Evolutionary conservation across 2,329 filamentous ascomycete species (phyloP).

Genomic region (Apiospora rasikravindrae): DNA sequence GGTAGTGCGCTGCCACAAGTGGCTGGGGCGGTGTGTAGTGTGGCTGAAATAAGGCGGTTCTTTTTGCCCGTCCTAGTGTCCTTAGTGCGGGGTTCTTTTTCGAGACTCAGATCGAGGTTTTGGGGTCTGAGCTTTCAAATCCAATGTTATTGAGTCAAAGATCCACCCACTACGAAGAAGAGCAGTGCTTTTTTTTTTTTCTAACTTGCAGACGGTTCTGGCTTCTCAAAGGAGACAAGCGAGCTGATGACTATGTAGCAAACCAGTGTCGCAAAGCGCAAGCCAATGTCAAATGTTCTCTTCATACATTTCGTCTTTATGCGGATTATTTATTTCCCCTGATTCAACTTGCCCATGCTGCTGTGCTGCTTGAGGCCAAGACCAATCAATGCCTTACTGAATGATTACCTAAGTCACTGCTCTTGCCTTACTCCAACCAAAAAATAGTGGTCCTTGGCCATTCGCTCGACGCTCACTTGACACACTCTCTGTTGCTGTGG

Average conservation of each 20-base stretch:
- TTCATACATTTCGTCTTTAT: neutral
- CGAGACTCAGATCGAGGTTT: neutral
- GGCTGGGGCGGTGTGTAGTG: constrained; percentile 1
- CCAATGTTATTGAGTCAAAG: constrained; percentile 9
- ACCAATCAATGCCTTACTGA: neutral
- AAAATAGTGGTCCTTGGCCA: neutral
- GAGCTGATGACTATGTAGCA: neutral
- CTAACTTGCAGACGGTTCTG: neutral
- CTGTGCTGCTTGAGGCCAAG: neutral
- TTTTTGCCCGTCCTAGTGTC: neutral
- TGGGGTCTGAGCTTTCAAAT: constrained; percentile 1
- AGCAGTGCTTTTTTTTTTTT: neutral
- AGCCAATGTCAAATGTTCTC: no score
- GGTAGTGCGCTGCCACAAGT: constrained; percentile 10
- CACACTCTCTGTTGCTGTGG: neutral
- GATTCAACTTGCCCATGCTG: neutral
- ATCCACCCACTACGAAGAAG: neutral
- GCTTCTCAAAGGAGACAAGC: neutral
- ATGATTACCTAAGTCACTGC: neutral
- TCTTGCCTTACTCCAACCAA: neutral
- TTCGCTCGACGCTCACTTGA: neutral
- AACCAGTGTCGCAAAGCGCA: neutral
- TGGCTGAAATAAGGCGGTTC: neutral
- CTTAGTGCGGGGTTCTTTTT: neutral
- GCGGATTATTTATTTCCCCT: neutral